phyloP scores from a whole-genome alignment of 345 rosid genomes.

The Pistacia integerrima region DNA sequence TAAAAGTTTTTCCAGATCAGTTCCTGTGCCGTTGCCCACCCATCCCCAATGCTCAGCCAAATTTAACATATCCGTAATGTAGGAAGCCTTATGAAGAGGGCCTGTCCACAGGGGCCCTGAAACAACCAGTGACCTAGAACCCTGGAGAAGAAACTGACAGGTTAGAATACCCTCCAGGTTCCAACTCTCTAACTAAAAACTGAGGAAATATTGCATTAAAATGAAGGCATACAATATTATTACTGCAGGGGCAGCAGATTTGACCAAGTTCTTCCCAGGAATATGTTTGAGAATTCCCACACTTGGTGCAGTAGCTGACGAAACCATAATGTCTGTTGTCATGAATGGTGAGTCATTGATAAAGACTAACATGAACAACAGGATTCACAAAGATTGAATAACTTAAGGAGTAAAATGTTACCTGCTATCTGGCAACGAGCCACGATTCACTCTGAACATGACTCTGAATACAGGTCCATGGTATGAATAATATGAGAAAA shows the following conservation, averaged over 20 bases:
- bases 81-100: conserved; percentile 69
- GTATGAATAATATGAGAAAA: conserved; percentile 79
- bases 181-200: background rate
- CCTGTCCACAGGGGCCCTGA: conserved; percentile 91
- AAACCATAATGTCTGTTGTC: conserved; percentile 82
- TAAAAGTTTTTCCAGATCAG: conserved; percentile 71
- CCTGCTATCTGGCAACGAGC: conserved; percentile 64
- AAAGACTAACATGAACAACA: conserved; percentile 14
- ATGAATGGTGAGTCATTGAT: conserved; percentile 16
- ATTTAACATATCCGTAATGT: conserved; percentile 60
- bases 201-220: background rate
- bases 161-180: background rate
- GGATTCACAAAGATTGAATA: conserved; percentile 1
- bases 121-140: conserved; percentile 47
- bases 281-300: conserved; percentile 65
- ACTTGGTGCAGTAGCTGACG: conserved; percentile 63
- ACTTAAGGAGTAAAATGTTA: conserved; percentile 18
- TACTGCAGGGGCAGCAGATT: conserved; percentile 61
- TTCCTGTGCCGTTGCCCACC: conserved; percentile 53
- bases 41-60: conserved; percentile 79
- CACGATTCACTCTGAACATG: conserved; percentile 62
- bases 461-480: conserved; percentile 89
- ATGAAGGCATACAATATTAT: conserved; percentile 33
- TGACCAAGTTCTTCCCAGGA: conserved; percentile 73
- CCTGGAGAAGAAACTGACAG: conserved; percentile 28